Percentiles rank a stretch among this genome's conserved stretches.
Conservation (phyloP, 805 yeast species). For the Myxozyma udenii region DNA sequence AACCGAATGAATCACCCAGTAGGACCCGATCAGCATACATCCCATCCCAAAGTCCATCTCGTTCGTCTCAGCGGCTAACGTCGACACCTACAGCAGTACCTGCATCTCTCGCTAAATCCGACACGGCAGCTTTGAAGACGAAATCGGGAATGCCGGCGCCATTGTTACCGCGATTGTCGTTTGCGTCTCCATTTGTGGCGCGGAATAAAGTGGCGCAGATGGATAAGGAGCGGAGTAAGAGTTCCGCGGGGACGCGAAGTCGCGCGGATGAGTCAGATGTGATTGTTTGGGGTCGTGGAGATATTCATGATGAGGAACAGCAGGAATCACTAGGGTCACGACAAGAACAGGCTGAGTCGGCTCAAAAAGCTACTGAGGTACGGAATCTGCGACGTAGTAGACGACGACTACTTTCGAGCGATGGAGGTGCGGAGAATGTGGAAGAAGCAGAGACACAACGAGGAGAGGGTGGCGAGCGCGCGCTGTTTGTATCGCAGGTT, state of each 20-base stretch:
- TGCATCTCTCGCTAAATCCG: neutral
- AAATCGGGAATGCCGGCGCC: slow-evolving; percentile 1
- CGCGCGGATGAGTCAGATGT: slow-evolving; percentile 1
- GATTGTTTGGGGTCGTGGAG: neutral
- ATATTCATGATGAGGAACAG: neutral
- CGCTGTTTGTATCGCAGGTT: neutral
- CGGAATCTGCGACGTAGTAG: too few species aligned
- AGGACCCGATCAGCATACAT: neutral
- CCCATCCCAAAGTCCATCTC: neutral
- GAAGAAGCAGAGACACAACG: neutral
- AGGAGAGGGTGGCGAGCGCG: neutral
- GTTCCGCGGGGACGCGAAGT: neutral
- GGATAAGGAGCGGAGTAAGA: slow-evolving; percentile 5
- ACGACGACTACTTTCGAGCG: neutral
- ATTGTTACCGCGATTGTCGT: slow-evolving; percentile 9
- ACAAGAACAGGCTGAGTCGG: neutral
- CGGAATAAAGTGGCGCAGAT: neutral
- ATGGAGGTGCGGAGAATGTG: neutral
- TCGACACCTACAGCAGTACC: neutral
- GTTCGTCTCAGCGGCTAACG: neutral
- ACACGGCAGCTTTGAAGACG: neutral
- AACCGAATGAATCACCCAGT: too few species aligned
- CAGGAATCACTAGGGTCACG: neutral
- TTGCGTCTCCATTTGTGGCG: slow-evolving; percentile 9
- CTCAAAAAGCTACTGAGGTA: too few species aligned